These are phyloP conservation scores for Eucalyptus curtisii DNA, from an alignment of 345 rosid genomes.

Conservation along the genomic window DNA sequence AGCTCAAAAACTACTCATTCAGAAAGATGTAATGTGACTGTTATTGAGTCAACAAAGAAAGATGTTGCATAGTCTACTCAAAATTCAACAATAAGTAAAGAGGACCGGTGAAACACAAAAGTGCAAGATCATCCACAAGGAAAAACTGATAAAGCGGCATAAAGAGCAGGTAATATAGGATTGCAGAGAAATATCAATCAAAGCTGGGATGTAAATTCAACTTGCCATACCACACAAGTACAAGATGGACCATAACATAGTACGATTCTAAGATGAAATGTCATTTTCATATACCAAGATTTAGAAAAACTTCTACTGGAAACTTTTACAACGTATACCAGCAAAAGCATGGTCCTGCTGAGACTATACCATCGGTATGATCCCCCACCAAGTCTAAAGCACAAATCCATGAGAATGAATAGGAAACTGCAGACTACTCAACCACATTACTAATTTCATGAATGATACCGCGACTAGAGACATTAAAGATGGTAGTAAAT, in stretches of 20 bases:
- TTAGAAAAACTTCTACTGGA: neutral
- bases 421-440: neutral
- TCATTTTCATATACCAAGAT: neutral
- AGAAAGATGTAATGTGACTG: neutral
- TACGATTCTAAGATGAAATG: neutral
- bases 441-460: neutral
- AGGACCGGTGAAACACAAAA: neutral
- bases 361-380: neutral
- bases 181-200: neutral
- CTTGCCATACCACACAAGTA: neutral
- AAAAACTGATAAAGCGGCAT: neutral
- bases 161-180: neutral
- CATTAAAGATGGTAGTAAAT: constrained; percentile 38
- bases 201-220: neutral
- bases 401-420: neutral
- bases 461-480: constrained; percentile 4
- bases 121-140: neutral
- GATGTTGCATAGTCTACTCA: neutral
- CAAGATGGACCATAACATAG: neutral
- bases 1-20: neutral
- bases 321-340: neutral
- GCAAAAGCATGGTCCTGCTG: neutral
- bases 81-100: neutral
- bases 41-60: neutral
- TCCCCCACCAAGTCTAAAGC: neutral